Evolutionary conservation across 768 basidiomycete genomes (phyloP).

Genomic region (Tulasnella sp.): DNA sequence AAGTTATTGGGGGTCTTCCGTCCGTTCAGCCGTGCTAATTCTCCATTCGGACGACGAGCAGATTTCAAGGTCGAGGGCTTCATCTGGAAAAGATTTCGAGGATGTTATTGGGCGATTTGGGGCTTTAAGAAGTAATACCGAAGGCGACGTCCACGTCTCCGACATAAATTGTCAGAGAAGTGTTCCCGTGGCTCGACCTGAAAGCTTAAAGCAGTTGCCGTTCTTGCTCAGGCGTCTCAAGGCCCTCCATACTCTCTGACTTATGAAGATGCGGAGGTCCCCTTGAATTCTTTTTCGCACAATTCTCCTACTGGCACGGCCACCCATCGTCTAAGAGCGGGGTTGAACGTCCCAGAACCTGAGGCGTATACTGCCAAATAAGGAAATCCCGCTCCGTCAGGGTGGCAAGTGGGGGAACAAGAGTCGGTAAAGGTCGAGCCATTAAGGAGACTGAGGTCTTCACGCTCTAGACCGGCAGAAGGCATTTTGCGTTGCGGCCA

Average conservation of each 20-base stretch:
- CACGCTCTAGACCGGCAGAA: neutral
- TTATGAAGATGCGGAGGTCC: neutral
- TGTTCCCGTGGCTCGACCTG: neutral
- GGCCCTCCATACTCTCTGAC: neutral
- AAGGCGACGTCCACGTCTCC: neutral
- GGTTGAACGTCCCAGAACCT: neutral
- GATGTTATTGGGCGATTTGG: neutral
- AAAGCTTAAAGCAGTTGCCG: neutral
- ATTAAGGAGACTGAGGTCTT: constrained; percentile 5
- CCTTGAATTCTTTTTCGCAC: neutral
- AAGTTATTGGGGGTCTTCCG: neutral
- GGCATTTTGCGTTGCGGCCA: neutral
- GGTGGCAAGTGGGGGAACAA: neutral
- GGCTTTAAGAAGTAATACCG: neutral
- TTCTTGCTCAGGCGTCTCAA: neutral
- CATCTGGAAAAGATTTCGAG: neutral
- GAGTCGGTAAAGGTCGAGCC: neutral
- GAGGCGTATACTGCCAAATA: neutral
- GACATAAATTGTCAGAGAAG: neutral
- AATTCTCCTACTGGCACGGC: neutral
- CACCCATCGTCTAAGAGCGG: neutral
- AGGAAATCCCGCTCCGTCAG: neutral
- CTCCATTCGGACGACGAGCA: neutral
- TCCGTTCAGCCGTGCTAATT: neutral
- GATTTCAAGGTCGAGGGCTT: neutral